Percentiles rank a stretch among this genome's conserved stretches.
phyloP scores from a whole-genome alignment of 148 eudicot genomes.

The Selenicereus undatus region DNA sequence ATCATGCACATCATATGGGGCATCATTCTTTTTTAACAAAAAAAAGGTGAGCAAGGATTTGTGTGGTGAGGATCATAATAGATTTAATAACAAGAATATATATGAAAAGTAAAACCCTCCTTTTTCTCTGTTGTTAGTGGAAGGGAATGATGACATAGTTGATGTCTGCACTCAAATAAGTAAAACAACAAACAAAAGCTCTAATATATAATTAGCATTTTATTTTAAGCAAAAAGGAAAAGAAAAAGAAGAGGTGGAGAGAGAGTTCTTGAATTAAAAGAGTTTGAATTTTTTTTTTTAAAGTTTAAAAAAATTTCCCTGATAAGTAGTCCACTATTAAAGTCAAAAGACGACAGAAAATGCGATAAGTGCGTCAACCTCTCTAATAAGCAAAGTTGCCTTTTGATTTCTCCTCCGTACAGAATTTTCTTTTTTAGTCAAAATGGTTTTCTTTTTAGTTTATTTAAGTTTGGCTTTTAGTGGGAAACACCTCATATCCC shows the following conservation, averaged over 20 bases:
- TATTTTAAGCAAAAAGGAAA: background rate
- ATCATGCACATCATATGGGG: too few species aligned
- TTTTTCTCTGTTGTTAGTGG: background rate
- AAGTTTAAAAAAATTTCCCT: background rate
- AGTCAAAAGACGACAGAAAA: conserved; percentile 15
- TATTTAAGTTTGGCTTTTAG: conserved; percentile 6
- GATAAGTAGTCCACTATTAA: conserved; percentile 17
- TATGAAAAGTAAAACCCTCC: background rate
- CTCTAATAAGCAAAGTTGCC: conserved; percentile 6
- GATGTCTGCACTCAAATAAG: background rate
- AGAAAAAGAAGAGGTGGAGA: background rate
- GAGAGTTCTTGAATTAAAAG: background rate
- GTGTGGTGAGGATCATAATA: too few species aligned
- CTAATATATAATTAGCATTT: background rate
- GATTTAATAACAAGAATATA: too few species aligned
- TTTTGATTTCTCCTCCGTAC: background rate
- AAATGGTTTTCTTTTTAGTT: background rate
- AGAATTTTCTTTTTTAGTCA: conserved; percentile 3
- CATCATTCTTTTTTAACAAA: too few species aligned
- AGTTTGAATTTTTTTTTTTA: background rate
- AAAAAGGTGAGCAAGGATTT: too few species aligned
- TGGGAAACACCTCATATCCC: conserved; percentile 23
- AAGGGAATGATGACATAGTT: background rate
- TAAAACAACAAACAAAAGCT: background rate
- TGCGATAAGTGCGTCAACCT: conserved; percentile 23